These are phyloP conservation scores for Hirsutella thompsonii DNA, from an alignment of 2,329 filamentous ascomycete species.

Conservation along the genomic window DNA sequence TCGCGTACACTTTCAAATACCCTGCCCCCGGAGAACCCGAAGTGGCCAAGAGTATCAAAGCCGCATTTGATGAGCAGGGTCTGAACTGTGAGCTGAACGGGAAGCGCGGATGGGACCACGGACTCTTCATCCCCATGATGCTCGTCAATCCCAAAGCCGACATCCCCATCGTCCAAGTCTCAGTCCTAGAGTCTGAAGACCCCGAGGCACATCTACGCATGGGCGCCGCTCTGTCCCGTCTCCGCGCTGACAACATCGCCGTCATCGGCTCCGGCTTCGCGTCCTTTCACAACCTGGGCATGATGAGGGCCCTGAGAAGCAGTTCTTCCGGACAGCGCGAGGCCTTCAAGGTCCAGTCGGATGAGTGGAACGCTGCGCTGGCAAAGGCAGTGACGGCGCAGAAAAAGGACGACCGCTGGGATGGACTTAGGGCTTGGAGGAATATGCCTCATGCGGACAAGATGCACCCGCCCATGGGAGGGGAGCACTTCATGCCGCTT, in stretches of 20 bases:
- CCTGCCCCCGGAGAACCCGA: slow-evolving; percentile 41
- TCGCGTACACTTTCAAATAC: slow-evolving; percentile 42
- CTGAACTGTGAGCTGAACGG: slow-evolving; percentile 25
- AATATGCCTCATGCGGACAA: slow-evolving; percentile 31
- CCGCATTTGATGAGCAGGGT: slow-evolving; percentile 32
- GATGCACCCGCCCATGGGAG: slow-evolving; percentile 40
- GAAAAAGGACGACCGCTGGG: slow-evolving; percentile 20
- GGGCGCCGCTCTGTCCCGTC: slow-evolving; percentile 35
- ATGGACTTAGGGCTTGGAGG: slow-evolving; percentile 32
- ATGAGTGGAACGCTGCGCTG: slow-evolving; percentile 33
- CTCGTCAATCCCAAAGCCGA: slow-evolving; percentile 38
- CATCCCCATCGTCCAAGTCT: slow-evolving; percentile 43
- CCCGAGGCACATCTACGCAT: slow-evolving; percentile 34
- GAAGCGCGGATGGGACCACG: slow-evolving; percentile 42
- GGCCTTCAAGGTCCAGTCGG: slow-evolving; percentile 14
- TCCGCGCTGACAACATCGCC: slow-evolving; percentile 41
- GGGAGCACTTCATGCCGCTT: slow-evolving; percentile 47
- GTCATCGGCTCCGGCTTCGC: slow-evolving; percentile 48
- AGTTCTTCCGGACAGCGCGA: slow-evolving; percentile 9
- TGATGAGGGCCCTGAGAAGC: slow-evolving; percentile 26
- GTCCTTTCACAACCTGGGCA: slow-evolving; percentile 39
- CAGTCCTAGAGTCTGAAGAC: slow-evolving; percentile 38
- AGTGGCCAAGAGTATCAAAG: slow-evolving; percentile 34
- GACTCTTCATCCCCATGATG: slow-evolving; percentile 45
- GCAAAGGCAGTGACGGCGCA: slow-evolving; percentile 23